Evolutionary conservation across 352 stramenopile species (phyloP).

Genomic region (Lagenidium giganteum): DNA sequence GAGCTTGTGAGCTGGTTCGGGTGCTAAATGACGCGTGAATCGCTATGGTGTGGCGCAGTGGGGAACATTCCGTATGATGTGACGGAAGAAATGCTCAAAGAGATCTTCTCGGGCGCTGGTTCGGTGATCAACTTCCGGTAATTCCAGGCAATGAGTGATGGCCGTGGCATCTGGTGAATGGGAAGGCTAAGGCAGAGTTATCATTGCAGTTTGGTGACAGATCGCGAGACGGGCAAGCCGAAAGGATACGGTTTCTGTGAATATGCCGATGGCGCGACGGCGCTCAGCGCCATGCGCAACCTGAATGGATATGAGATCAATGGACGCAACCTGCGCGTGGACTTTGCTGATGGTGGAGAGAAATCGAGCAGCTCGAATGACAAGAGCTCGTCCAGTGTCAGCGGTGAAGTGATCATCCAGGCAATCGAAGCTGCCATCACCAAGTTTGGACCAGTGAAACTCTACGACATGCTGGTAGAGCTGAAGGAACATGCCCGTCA

Average conservation of each 20-base stretch:
- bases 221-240: slow-evolving; percentile 78
- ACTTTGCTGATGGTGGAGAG: slow-evolving; percentile 77
- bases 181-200: neutral
- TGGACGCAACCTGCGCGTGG: slow-evolving; percentile 75
- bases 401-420: slow-evolving; percentile 73
- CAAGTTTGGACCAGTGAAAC: slow-evolving; percentile 58
- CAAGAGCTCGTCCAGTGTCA: slow-evolving; percentile 37
- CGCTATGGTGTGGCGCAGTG: slow-evolving; percentile 30
- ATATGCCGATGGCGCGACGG: slow-evolving; percentile 79
- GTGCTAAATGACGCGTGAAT: neutral
- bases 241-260: slow-evolving; percentile 87
- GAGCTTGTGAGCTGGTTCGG: too few species aligned
- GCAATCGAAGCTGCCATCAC: slow-evolving; percentile 73
- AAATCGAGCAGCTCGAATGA: slow-evolving; percentile 24
- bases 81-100: slow-evolving; percentile 80
- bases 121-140: slow-evolving; percentile 84
- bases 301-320: slow-evolving; percentile 84
- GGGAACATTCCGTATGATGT: slow-evolving; percentile 89
- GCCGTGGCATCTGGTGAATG: slow-evolving; percentile 1
- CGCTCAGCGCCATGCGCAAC: slow-evolving; percentile 81
- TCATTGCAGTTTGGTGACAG: slow-evolving; percentile 60
- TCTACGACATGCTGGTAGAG: slow-evolving; percentile 82
- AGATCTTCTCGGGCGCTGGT: slow-evolving; percentile 83
- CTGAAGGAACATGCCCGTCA: slow-evolving; percentile 77
- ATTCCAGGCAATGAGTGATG: slow-evolving; percentile 1